phyloP scores from a whole-genome alignment of 768 basidiomycete genomes.

The Clitopilus hobsonii region DNA sequence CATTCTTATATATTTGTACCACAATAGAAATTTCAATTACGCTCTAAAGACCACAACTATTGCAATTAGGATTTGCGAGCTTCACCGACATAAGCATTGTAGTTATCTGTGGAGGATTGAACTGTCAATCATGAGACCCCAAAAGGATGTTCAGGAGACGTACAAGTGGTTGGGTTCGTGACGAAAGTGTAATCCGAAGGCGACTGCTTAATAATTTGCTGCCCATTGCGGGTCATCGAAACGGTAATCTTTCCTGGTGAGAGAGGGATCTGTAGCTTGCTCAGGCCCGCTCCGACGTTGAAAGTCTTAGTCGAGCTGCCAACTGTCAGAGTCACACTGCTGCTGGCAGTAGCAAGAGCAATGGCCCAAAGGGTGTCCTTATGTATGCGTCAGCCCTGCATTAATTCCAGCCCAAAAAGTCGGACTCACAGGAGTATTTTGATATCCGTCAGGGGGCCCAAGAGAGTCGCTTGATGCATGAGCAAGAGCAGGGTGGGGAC shows the following conservation, averaged over 20 bases:
- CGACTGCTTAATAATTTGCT: conserved; percentile 44
- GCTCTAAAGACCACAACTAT: too few relatives aligned
- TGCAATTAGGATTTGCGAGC: conserved; percentile 36
- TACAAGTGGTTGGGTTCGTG: conserved; percentile 31
- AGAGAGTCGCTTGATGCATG: conserved; percentile 36
- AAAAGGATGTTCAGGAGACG: conserved; percentile 9
- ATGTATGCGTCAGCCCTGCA: too few relatives aligned
- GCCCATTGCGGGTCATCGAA: conserved; percentile 44
- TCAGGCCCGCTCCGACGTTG: conserved; percentile 44
- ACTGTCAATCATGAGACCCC: conserved; percentile 8
- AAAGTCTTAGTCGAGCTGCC: conserved; percentile 35
- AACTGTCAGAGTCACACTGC: conserved; percentile 46
- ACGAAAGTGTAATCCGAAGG: conserved; percentile 39
- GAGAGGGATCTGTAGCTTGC: conserved; percentile 56
- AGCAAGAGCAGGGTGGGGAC: conserved; percentile 57
- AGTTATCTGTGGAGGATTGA: conserved; percentile 44
- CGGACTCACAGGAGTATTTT: conserved; percentile 47
- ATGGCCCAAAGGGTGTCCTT: conserved; percentile 65
- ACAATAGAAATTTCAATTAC: too few relatives aligned
- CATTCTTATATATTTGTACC: too few relatives aligned
- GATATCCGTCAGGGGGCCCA: conserved; percentile 42
- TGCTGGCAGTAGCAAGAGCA: conserved; percentile 50
- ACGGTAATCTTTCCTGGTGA: conserved; percentile 54
- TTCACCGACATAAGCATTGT: conserved; percentile 57
- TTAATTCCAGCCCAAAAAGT: too few relatives aligned